Evolutionary conservation across 495 filamentous ascomycete species (phyloP), one percentile per base, ranked within the genome.

Genomic region (Neurospora sp.): DNA sequence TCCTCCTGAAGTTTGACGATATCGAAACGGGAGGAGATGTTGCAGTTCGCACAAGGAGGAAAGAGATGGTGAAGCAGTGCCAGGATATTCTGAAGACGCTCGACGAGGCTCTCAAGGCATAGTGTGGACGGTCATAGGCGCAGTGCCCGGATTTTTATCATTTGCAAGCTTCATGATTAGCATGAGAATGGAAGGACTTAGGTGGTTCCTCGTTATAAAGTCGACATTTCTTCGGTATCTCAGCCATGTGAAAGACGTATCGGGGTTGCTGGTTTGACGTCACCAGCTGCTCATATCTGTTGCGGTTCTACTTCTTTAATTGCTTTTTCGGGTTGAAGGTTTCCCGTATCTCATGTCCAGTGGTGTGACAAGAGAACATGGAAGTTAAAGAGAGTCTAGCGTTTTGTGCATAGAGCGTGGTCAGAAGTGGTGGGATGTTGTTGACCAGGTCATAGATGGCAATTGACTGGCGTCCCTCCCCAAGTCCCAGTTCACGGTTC

Each of bases 1-100:
- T 95, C 8, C 74, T 97, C 72, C 76, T 99, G 76, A 97, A 96
- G 82, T 85, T 95, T 37, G 94, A 98, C 83, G 90, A 86, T 16
- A 90, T 97, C 37, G 93, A 95, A 71, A 91, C 89, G 3, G 88
- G 90, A 22, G 89, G 88, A 7, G 87, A 95, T 75, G 84, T 81
- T 22, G 88, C 87, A 9, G 87, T 88, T 44, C 87, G 94, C 61
- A 84, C 83, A 61, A 87, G 85, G 76, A 86, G 94, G 76, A 92
- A 91, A 79, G 91, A 90, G 8, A 82, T 97, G 37, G 92, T 98
- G 59, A 89, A 84, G 73, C 89, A 94, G 77, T 89, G 91, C 6
- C 93, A 97, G 79, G 85, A 79, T 18, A 78, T 87, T 12, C 79
- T 96, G 70, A 89, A 85, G 76, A 82, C 81, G 37, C 76, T 97